Evolutionary conservation across 768 basidiomycete species (phyloP).

Genomic region (Jaapia argillacea): DNA sequence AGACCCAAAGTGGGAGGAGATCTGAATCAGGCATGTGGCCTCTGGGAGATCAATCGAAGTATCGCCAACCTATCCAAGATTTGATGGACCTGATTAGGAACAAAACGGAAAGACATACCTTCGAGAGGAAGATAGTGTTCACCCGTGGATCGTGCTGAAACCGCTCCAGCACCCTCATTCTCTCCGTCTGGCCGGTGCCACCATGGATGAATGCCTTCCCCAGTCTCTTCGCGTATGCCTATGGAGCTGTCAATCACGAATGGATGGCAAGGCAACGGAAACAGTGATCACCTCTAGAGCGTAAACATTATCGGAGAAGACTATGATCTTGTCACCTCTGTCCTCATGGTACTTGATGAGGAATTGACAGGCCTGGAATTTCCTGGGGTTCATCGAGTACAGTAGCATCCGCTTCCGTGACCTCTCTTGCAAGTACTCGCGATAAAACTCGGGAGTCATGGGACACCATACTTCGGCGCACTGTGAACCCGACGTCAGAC

Average conservation of each 20-base stretch:
- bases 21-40: conserved; percentile 98
- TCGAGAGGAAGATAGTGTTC: conserved; percentile 98
- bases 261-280: background rate
- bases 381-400: conserved; percentile 99
- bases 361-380: conserved; percentile 99
- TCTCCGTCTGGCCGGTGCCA: conserved; percentile 87
- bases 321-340: conserved; percentile 97
- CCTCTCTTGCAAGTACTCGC: conserved; percentile 90
- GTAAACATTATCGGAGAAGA: conserved; percentile 97
- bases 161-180: conserved; percentile 88
- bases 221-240: conserved; percentile 92
- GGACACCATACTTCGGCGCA: conserved; percentile 99
- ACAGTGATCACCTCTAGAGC: conserved; percentile 70
- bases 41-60: conserved; percentile 98
- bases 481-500: conserved; percentile 27
- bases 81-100: background rate
- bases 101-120: conserved; percentile 36
- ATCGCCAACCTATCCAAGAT: conserved; percentile 72
- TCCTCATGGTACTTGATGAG: conserved; percentile 97
- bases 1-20: conserved; percentile 98
- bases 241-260: background rate
- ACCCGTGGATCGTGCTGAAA: conserved; percentile 95
- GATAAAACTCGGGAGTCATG: conserved; percentile 99
- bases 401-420: conserved; percentile 91
- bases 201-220: conserved; percentile 96